phyloP scores from a whole-genome alignment of 345 rosid genomes.

The Bruguiera parviflora region DNA sequence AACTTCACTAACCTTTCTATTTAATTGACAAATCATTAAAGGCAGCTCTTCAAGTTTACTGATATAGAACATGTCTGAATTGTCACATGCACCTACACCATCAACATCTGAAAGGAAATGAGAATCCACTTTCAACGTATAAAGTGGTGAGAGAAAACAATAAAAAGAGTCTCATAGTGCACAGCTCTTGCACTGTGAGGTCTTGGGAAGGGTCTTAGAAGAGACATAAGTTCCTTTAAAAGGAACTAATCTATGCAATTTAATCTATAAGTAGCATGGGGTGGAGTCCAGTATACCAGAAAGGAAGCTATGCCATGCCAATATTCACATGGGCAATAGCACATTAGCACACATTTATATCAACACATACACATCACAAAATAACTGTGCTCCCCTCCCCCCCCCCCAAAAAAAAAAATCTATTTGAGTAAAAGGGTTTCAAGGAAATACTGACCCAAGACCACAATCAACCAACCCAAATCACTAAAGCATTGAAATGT shows the following conservation, averaged over 20 bases:
- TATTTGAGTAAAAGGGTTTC: background rate
- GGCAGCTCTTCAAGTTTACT: constrained; percentile 51
- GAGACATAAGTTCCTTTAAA: too few relatives aligned
- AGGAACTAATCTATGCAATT: too few relatives aligned
- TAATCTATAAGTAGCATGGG: too few relatives aligned
- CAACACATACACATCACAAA: background rate
- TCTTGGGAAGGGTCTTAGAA: background rate
- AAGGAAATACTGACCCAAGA: constrained; percentile 42
- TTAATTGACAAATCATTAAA: constrained; percentile 49
- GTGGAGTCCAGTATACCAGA: too few relatives aligned
- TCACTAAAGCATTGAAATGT: constrained; percentile 20
- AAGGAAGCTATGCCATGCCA: too few relatives aligned
- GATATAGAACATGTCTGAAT: constrained; percentile 34
- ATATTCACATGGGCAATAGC: too few relatives aligned
- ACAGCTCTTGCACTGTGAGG: background rate
- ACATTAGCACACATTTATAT: too few relatives aligned
- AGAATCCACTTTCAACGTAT: constrained; percentile 3
- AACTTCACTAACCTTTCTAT: constrained; percentile 50
- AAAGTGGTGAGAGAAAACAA: background rate
- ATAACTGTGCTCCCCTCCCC: background rate
- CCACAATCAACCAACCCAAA: constrained; percentile 34
- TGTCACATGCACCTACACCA: constrained; percentile 21
- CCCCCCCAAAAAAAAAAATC: background rate
- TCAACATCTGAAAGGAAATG: constrained; percentile 33
- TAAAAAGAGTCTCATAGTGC: background rate